phyloP scores from a whole-genome alignment of 2,329 filamentous ascomycete species.

The Stachybotrys elegans region DNA sequence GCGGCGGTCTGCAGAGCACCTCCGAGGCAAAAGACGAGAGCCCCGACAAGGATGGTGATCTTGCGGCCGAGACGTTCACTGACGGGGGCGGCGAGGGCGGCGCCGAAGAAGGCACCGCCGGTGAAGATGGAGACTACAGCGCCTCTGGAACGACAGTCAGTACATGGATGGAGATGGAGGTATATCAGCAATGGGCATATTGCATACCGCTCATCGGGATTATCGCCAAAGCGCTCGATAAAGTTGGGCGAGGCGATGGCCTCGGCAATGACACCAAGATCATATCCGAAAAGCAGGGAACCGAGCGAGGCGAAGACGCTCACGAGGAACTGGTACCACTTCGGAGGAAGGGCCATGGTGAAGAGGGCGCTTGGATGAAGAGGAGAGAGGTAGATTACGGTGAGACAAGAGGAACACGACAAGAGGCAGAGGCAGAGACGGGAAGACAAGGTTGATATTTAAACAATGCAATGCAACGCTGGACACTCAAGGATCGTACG shows the following conservation, averaged over 20 bases:
- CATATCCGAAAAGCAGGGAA: slow-evolving; percentile 50
- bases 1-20: slow-evolving; percentile 71
- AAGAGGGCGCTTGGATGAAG: neutral
- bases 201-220: slow-evolving; percentile 31
- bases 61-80: slow-evolving; percentile 65
- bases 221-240: slow-evolving; percentile 28
- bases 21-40: slow-evolving; percentile 66
- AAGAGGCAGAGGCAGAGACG: neutral
- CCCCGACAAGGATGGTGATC: slow-evolving; percentile 67
- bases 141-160: slow-evolving; percentile 4
- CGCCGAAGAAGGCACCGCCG: slow-evolving; percentile 68
- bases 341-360: slow-evolving; percentile 37
- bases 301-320: slow-evolving; percentile 50
- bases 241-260: slow-evolving; percentile 46
- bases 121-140: slow-evolving; percentile 67
- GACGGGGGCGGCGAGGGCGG: slow-evolving; percentile 55
- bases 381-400: neutral
- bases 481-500: too few relatives aligned
- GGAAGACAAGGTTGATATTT: neutral
- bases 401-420: neutral
- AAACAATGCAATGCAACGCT: too few relatives aligned
- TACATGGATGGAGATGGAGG: neutral
- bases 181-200: neutral
- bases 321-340: slow-evolving; percentile 46
- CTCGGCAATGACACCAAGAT: slow-evolving; percentile 47